Base-by-base conservation (phyloP, 2,329 filamentous ascomycete genomes). In the Cladophialophora chaetospira region DNA sequence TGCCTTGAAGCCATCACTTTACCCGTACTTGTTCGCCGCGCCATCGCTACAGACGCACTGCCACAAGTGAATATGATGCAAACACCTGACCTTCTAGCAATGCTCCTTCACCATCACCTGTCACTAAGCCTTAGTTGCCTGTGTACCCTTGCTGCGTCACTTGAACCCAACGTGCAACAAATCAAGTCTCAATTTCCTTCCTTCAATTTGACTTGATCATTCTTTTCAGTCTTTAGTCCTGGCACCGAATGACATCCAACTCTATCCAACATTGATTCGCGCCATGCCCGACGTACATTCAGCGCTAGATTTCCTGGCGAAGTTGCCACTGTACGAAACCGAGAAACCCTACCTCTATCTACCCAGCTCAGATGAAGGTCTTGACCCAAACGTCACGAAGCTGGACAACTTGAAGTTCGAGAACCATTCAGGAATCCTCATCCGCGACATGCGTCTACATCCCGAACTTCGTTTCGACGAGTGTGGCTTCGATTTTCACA, bases 261-360 rank as follows among this genome's bases (percentile, higher is more conserved):
- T n/a, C n/a, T n/a, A 19, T 40, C 17, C 15, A 19, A 40, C 17
- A 15, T 21, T 40, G 36, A 11, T 19, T 40, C 23, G 36, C 17
- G 36, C 36, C 13, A 50, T 50, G 47, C 23, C 47, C 17, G n/a
- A 33, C 8, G 47, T 50, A 25, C 21, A 19, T 31, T 15, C 47
- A 38, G 36, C 26, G 9, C 29, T 51, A 11, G 48, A 51, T 8
- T 57, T 53, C 31, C 48, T 57, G 26, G 38, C 47, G 8, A 36
- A 36, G 23, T n/a, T 48, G 17, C 31, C 29, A 33, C 28, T 54
- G 15, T 58, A 58, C 25, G 42, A 47, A 6, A 38, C 25, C 6
- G 51, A 58, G 29, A 58, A 58, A 31, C 55, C 55, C 10, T 58
- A 58, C 44, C 21, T 42, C 15, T 38, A 46, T 26, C 42, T 58